phyloP scores from a whole-genome alignment of 305 asterid species.

The Solanum hybrid region DNA sequence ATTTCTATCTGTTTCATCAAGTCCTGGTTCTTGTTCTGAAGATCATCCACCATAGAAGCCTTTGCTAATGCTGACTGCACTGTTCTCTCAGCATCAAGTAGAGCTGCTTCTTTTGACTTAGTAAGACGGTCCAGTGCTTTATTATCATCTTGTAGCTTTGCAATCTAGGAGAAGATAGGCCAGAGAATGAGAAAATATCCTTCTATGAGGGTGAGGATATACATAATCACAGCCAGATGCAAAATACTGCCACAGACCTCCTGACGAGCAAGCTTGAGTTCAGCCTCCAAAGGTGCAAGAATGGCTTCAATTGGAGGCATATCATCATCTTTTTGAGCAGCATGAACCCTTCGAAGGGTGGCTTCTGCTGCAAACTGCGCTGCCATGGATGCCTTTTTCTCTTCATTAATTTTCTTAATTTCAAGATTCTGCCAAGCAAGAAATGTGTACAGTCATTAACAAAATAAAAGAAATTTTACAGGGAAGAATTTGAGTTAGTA shows the following conservation, averaged over 20 bases:
- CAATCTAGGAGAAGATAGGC: slow-evolving; percentile 43
- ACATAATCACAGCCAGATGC: slow-evolving; percentile 9
- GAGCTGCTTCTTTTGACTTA: slow-evolving; percentile 97
- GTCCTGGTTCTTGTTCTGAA: slow-evolving; percentile 97
- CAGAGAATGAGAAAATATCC: slow-evolving; percentile 7
- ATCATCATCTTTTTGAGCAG: slow-evolving; percentile 96
- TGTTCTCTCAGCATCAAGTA: slow-evolving; percentile 91
- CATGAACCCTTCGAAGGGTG: slow-evolving; percentile 95
- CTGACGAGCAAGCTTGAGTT: slow-evolving; percentile 89
- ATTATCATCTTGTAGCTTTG: slow-evolving; percentile 94
- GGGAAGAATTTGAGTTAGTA: slow-evolving; percentile 17
- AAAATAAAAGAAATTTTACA: neutral
- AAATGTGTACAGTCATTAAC: neutral
- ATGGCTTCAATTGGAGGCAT: slow-evolving; percentile 99
- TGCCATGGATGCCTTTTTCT: slow-evolving; percentile 96
- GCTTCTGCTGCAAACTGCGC: slow-evolving; percentile 99
- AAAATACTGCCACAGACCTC: slow-evolving; percentile 48
- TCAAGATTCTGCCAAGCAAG: slow-evolving; percentile 73
- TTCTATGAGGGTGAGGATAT: neutral
- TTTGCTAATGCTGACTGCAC: slow-evolving; percentile 90
- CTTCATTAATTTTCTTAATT: slow-evolving; percentile 91
- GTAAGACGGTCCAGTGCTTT: slow-evolving; percentile 95
- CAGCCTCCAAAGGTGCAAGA: slow-evolving; percentile 96
- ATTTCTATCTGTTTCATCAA: slow-evolving; percentile 97
- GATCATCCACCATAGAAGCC: slow-evolving; percentile 99